Evolutionary conservation across 352 stramenopile species (phyloP), one percentile per base, ranked within the genome.

Genomic region (Pythium vanterpoolii): DNA sequence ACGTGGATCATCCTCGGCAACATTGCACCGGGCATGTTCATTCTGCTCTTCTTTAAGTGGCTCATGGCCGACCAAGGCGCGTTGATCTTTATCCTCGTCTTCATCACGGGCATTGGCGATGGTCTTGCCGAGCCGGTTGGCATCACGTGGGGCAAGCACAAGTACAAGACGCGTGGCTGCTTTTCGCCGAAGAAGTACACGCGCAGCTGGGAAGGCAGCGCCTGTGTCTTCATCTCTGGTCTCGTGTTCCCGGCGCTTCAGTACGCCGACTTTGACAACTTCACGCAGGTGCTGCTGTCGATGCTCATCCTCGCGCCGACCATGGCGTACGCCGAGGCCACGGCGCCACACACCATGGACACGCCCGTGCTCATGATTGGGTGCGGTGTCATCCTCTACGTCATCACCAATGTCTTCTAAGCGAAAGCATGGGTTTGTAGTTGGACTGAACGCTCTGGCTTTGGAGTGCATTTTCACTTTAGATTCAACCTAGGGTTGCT

Each of bases 41-140:
- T 91, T 46, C 53, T 93, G 45, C 73, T 93, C 53, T 93, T 93
- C 68, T 93, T 90, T 69, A 89, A 89, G 77, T 93, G 83, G 83
- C 73, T 90, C 24, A 89, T 89, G 21, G 69, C 66, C 5, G 69
- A 69, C 49, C 68, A 74, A 14, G 69, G 48, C 46, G 59, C 67
- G 39, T 44, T 77, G 16, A 71, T 67, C 16, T 77, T 72, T 47
- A 74, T 77, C 52, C 63, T 93, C 56, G 66, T 86, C 30, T 86
- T 83, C 62, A 91, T 89, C 64, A 89, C 69, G 38, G 69, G 76
- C 49, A 86, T 92, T 44, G 83, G 83, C n/a, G 83, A 92, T 40
- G 83, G 83, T 7, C 68, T 92, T 28, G 83, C 83, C 3, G 83
- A 92, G 64, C 83, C 83, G 0, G 79, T 92, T 30, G 83, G 83